These are phyloP conservation scores for Macrolepiota albuminosa DNA, from an alignment of 768 basidiomycete genomes.

Conservation along the genomic window DNA sequence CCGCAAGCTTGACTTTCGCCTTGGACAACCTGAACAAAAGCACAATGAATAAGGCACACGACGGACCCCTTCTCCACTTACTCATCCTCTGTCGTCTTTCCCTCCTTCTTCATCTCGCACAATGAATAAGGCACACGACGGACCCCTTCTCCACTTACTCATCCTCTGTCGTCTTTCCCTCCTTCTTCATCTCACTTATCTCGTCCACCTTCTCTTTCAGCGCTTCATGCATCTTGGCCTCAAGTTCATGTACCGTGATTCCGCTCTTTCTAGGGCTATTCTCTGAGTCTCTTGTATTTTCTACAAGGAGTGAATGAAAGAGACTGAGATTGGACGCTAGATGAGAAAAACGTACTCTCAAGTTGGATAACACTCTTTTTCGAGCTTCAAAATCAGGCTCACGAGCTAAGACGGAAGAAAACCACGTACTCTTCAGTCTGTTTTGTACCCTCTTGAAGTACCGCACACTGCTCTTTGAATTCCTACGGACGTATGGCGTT, in stretches of 20 bases:
- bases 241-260: background rate
- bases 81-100: background rate
- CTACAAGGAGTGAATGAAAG: background rate
- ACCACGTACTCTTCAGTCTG: background rate
- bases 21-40: background rate
- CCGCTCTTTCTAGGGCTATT: background rate
- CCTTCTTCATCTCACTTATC: background rate
- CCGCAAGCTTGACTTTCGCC: background rate
- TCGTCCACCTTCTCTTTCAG: constrained; percentile 1
- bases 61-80: background rate
- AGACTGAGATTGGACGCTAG: background rate
- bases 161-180: background rate
- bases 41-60: background rate
- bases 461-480: background rate
- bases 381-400: background rate
- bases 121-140: background rate
- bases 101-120: background rate
- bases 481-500: background rate
- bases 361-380: background rate
- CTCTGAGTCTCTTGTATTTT: background rate
- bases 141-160: background rate
- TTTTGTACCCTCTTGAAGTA: background rate
- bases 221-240: background rate
- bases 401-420: background rate
- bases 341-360: background rate